phyloP scores from a whole-genome alignment of 2,329 filamentous ascomycete species.

The Ceratocystis albifundus region DNA sequence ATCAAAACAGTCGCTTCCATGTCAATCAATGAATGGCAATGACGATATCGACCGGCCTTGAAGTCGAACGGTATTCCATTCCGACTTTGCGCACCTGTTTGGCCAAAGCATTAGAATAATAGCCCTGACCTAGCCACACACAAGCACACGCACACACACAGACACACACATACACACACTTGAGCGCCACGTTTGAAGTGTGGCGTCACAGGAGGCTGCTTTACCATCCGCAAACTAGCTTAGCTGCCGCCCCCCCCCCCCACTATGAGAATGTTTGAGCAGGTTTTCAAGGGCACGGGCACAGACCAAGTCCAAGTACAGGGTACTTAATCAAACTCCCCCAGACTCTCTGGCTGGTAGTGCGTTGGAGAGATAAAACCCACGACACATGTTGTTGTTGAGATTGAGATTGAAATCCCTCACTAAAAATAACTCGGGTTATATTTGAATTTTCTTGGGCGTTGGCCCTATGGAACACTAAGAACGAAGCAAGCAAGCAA shows the following conservation, averaged over 20 bases:
- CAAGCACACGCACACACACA: too few species aligned
- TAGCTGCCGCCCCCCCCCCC: background rate
- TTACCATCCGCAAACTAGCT: background rate
- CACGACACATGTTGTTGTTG: background rate
- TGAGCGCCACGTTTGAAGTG: background rate
- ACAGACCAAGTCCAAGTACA: constrained; percentile 28
- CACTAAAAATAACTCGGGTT: background rate
- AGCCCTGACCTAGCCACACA: background rate
- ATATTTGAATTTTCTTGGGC: too few species aligned
- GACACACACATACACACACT: too few species aligned
- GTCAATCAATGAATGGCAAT: too few species aligned
- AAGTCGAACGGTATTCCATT: too few species aligned
- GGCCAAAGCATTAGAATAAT: too few species aligned
- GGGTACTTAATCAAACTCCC: constrained; percentile 28
- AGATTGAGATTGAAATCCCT: background rate
- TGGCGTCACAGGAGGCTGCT: background rate
- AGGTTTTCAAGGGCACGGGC: constrained; percentile 35
- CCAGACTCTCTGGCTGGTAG: background rate
- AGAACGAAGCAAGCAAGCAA: background rate
- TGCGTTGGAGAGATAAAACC: background rate
- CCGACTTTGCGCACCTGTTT: background rate
- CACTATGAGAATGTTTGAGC: constrained; percentile 42
- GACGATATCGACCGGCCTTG: too few species aligned
- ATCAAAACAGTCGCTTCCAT: too few species aligned
- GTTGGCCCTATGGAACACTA: background rate